Base-by-base conservation (phyloP, 1,284 basidiomycete species). In the Pyrrhoderma noxium region DNA sequence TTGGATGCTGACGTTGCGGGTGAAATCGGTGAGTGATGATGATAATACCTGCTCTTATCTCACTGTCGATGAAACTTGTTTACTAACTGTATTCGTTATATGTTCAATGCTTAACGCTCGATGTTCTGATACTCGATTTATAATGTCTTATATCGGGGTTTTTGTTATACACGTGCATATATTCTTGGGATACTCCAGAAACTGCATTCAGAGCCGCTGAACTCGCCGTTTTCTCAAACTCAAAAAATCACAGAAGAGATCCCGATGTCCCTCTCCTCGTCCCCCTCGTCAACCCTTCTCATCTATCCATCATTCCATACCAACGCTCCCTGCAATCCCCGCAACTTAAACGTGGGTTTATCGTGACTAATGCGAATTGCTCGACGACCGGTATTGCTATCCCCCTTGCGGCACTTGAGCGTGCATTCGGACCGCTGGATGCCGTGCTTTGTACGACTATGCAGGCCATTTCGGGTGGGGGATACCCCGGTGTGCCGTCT, bases 311-410 rank as follows among this genome's bases (percentile, higher is more conserved):
- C 64, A 74, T 99, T 60, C 76, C 79, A 0, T 85, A 93, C 63
- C 96, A 99, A 69, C 84, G 77, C 55, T 64, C 79, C 8, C 68
- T 80, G 18, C 85, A 88, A 58, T 70, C 73, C 0, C 85, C 87
- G 2, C 80, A 83, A 0, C 77, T 93, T 9, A 74, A 79, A 53
- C 89, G 85, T 60, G 96, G 96, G 2, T 99, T 93, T 75, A 95
- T 99, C 66, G 85, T 99, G 57, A 95, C 93, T 52, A 99, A 99
- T 67, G 96, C 96, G 59, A 99, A 99, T 73, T 99, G 96, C 73
- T 91, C 92, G 34, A 98, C 96, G 14, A 99, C 96, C 1, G 95
- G 89, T 22, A 76, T 90, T 57, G 93, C 96, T 56, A 85, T 99
- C 40, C 93, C 94, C 11, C 82, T 99, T 58, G 82, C 85, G 52